These are phyloP conservation scores for Mucor sp. DNA, from an alignment of 371 early-diverging fungal species.

Conservation along the genomic window DNA sequence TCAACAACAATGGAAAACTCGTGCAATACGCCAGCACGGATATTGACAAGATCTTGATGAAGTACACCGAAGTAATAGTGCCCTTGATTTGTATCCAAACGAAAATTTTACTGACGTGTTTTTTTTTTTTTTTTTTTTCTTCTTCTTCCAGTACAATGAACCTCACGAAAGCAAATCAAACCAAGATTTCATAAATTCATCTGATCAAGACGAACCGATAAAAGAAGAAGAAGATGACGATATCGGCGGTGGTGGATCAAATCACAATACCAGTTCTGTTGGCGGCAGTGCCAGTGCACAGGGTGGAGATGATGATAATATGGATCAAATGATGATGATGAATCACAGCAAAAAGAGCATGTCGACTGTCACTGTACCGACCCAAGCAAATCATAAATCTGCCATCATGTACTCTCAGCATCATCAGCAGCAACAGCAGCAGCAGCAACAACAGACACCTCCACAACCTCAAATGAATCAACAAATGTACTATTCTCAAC, in stretches of 20 bases:
- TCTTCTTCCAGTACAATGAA: constrained; percentile 35
- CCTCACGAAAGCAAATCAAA: constrained; percentile 53
- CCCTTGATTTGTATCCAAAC: not conserved
- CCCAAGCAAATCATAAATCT: constrained; percentile 19
- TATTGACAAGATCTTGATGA: constrained; percentile 90
- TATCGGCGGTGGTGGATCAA: not conserved
- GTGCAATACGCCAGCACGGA: constrained; percentile 91
- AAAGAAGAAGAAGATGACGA: constrained; percentile 24
- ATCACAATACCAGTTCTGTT: not conserved
- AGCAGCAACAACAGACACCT: constrained; percentile 12
- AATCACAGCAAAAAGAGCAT: constrained; percentile 18
- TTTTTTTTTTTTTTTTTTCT: not conserved
- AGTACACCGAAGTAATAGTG: constrained; percentile 81
- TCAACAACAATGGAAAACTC: constrained; percentile 89
- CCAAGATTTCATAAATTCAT: constrained; percentile 32
- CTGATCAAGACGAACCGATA: constrained; percentile 25
- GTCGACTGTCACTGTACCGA: constrained; percentile 26
- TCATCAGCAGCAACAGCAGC: constrained; percentile 20
- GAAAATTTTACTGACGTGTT: not conserved
- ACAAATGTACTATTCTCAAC: constrained; percentile 21
- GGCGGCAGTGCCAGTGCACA: not conserved
- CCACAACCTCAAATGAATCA: not conserved
- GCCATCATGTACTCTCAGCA: constrained; percentile 10
- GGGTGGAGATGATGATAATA: constrained; percentile 4
- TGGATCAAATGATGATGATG: constrained; percentile 12